Conservation (phyloP, 441 rosid species). For the Erodium chrysanthum region DNA sequence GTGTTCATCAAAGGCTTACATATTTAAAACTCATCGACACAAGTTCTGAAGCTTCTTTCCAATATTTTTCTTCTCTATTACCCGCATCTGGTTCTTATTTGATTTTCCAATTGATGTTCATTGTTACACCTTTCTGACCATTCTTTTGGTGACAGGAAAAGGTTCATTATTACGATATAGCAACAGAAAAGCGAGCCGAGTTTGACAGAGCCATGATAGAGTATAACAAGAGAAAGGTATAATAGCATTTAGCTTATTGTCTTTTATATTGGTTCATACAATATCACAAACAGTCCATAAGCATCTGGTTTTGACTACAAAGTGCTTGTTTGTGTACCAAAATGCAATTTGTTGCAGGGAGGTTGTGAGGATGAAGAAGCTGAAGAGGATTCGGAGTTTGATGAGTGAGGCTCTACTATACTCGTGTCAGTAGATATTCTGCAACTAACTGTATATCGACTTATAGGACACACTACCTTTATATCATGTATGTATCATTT, state of each 20-base stretch:
- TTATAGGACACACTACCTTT: not conserved
- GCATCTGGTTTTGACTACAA: not conserved
- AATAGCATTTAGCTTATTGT: not conserved
- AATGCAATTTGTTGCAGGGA: constrained; percentile 36
- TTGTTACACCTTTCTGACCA: constrained; percentile 2
- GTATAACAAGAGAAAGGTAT: constrained; percentile 57
- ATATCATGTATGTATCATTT: not conserved
- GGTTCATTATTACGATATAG: constrained; percentile 76
- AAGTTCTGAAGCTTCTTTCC: not conserved
- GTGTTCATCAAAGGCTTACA: not conserved
- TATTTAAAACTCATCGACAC: not conserved
- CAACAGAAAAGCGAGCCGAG: constrained; percentile 74
- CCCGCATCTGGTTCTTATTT: not conserved
- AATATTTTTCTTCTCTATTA: no score
- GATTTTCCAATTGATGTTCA: not conserved
- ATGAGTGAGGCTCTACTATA: constrained; percentile 26
- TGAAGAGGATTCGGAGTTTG: constrained; percentile 51
- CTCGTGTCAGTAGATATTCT: constrained; percentile 16
- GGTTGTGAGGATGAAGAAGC: constrained; percentile 47
- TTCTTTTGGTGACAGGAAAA: constrained; percentile 47
- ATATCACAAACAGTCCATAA: not conserved
- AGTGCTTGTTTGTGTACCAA: constrained; percentile 3
- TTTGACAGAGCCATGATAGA: constrained; percentile 65
- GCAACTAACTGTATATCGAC: constrained; percentile 17
- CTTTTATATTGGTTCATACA: not conserved